A percentile compares a stretch with the other conserved stretches of the same genome.
phyloP scores from a whole-genome alignment of 495 filamentous ascomycete species.

The Penicillium salamii region DNA sequence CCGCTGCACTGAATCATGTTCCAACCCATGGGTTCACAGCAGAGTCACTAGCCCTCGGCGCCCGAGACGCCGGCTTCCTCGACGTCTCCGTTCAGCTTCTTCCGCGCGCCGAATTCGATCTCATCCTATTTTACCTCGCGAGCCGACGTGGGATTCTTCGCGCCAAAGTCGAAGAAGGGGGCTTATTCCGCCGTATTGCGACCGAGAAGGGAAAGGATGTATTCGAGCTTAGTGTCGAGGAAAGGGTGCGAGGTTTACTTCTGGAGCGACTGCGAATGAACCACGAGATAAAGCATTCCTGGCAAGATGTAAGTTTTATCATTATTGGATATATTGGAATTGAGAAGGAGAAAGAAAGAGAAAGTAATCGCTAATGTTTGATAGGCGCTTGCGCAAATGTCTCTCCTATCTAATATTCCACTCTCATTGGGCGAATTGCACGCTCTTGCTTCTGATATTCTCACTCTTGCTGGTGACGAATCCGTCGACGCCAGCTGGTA shows the following conservation, averaged over 20 bases:
- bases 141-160: conserved; percentile 60
- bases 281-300: conserved; percentile 61
- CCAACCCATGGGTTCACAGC: conserved; percentile 78
- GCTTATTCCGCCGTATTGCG: conserved; percentile 11
- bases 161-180: conserved; percentile 45
- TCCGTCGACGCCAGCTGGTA: conserved; percentile 88
- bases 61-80: conserved; percentile 78
- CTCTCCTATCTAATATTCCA: conserved; percentile 71
- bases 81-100: conserved; percentile 82
- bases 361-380: too few species aligned
- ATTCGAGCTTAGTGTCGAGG: conserved; percentile 37
- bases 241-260: conserved; percentile 61
- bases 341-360: too few species aligned
- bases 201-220: conserved; percentile 3
- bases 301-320: conserved; percentile 71
- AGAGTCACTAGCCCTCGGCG: conserved; percentile 69
- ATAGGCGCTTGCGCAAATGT: conserved; percentile 91
- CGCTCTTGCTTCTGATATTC: conserved; percentile 81
- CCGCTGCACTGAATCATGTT: conserved; percentile 74
- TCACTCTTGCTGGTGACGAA: conserved; percentile 75
- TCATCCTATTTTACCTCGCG: conserved; percentile 79
- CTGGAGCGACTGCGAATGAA: conserved; percentile 76
- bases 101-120: conserved; percentile 71
- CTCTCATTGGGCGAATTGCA: conserved; percentile 77
- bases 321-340: too few species aligned